Base-by-base conservation (phyloP, 164 flowering plant species). In the Vitis riparia region DNA sequence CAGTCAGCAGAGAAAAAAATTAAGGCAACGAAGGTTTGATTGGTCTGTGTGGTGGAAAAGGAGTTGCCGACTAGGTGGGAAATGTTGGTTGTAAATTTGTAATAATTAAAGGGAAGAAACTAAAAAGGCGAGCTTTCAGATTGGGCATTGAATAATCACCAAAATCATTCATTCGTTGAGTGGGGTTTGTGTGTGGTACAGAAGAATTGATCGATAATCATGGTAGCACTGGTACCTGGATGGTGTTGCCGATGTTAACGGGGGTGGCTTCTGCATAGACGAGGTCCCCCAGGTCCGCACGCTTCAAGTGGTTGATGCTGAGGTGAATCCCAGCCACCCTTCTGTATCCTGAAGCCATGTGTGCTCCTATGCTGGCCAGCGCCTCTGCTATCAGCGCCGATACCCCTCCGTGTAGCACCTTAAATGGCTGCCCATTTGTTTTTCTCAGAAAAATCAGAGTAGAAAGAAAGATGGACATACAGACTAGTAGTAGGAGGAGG, bases 281-380 rank as follows among this genome's bases (percentile, higher is more conserved):
- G 11, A 79, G 71, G 62, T 94, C 99, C 9, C 99, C 99, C 7
- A 90, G 70, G 13, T 74, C 68, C n/a, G 97, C 97, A 10, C 77
- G 68, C 71, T 81, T 88, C 23, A 91, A 9, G 56, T 94, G 99
- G 71, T 90, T 87, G 85, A 91, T 92, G 78, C 86, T 87, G 63
- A 94, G 90, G 37, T 92, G 89, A 13, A 94, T 80, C 0, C 99
- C 98, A 5, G 98, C 99, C 4, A 94, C 88, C 61, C 99, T 76
- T 47, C 68, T 78, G 59, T 77, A 82, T 10, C 98, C 99, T 1
- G 95, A 86, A 1, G 96, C 96, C 73, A 92, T 74, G 72, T 89
- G 91, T 6, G 98, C 98, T 32, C 99, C 98, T 11, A 90, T 83
- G 82, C 99, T 94, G 9, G 97, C 95, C 67, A 92, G 68, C 0